Conservation (phyloP, 768 basidiomycete species). For the Tremella fuciformis region DNA sequence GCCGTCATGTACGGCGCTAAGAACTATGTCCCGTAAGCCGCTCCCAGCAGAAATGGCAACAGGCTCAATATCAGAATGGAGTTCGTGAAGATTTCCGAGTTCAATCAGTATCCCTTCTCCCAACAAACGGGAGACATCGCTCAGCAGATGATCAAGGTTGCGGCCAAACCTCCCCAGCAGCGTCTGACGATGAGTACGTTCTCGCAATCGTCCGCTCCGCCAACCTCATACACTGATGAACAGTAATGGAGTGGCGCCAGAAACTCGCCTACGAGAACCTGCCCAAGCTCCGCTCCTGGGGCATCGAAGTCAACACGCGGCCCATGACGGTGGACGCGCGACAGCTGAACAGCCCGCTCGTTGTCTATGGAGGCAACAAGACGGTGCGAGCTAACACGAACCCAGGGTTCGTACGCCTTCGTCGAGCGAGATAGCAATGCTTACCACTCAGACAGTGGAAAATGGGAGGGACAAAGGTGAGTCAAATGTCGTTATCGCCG, state of each 20-base stretch:
- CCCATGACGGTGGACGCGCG: constrained; percentile 46
- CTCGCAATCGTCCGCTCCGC: no score
- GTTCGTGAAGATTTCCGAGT: constrained; percentile 40
- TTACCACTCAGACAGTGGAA: constrained; percentile 40
- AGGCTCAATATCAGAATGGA: constrained; percentile 24
- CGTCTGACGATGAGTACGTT: constrained; percentile 31
- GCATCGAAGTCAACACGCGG: constrained; percentile 34
- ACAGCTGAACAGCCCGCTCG: constrained; percentile 39
- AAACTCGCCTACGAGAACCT: constrained; percentile 41
- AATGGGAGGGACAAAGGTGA: constrained; percentile 39
- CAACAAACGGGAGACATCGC: constrained; percentile 39
- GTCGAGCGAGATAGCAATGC: neutral
- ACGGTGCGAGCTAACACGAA: constrained; percentile 24
- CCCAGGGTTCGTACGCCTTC: neutral
- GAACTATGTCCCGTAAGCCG: constrained; percentile 46
- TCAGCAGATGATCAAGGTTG: constrained; percentile 48
- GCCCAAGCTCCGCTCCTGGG: constrained; percentile 49
- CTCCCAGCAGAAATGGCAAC: neutral
- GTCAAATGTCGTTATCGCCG: neutral
- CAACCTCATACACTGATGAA: neutral
- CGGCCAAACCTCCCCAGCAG: constrained; percentile 47
- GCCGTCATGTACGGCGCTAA: constrained; percentile 41
- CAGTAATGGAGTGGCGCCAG: constrained; percentile 44
- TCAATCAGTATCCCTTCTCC: constrained; percentile 45
- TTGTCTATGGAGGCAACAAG: constrained; percentile 42